Base-by-base conservation (phyloP, 495 filamentous ascomycete genomes). In the Annulohypoxylon maeteangense region DNA sequence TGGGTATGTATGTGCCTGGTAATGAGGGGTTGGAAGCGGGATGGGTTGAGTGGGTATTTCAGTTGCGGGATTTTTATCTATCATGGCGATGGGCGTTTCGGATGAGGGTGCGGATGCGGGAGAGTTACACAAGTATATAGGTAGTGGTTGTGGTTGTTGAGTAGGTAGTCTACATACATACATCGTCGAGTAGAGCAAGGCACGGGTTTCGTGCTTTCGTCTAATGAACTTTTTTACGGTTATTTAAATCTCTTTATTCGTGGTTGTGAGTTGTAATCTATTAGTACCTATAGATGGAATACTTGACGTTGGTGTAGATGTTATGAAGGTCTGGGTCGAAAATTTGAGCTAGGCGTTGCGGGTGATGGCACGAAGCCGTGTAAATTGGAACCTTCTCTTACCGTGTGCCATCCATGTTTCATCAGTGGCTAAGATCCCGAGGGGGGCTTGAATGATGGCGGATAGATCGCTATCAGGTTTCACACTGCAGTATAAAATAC, bases 171-270 rank as follows among this genome's bases (percentile, higher is more conserved):
- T n/a, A n/a, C n/a, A n/a, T n/a, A n/a, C 31, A 32, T 32, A 4
- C 25, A 22, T 51, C 11, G 47, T 10, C 11, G 32, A 36, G 12
- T 36, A 16, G n/a, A 40, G 36, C 10, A 40, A 40, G 8, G 60
- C 47, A 32, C 40, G 16, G 16, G n/a, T n/a, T 18, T 18, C 1
- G 40, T 48, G 57, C 57, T 61, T 61, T 23, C 42, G 36, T 63
- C 31, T 63, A 63, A 63, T 63, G 60, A 63, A 63, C 16, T 53
- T 12, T 53, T 1, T 53, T 53, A 4, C 12, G n/a, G 31, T n/a
- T 18, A 20, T 6, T 14, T 14, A 4, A 40, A 4, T 14, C 1
- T n/a, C 1, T 40, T 12, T 40, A 14, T 4, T 40, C 5, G 4
- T 40, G 4, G 4, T 40, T 3, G 12, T n/a, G 12, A n/a, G 0